Base-by-base conservation (phyloP, 345 rosid genomes). In the Cochlearia excelsa region DNA sequence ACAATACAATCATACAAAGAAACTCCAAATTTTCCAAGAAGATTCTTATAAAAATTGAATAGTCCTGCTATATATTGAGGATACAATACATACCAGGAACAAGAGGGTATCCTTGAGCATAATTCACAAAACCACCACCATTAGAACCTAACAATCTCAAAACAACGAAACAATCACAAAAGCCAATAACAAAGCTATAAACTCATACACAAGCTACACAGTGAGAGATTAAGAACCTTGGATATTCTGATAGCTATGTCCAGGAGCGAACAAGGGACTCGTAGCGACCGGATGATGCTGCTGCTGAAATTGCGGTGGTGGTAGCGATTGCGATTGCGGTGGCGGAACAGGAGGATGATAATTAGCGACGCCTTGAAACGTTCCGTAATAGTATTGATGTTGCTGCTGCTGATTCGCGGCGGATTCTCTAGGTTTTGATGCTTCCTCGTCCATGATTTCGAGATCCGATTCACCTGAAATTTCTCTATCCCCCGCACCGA, bases 321-420 rank as follows among this genome's bases (percentile, higher is more conserved):
- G 61, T 6, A 83, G 73, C 33, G 61, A 79, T 16, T 16, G 23
- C 5, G 80, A 79, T 45, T 74, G 82, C 27, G 70, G 79, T 62
- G 66, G 76, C 0, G 80, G 73, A 51, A 71, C 58, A 1, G 84
- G 81, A 67, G 78, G 78, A 29, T 75, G 75, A 69, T 79, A 82
- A 49, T 90, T 90, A 26, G 88, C 86, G 1, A 83, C 97, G 64
- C 97, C 95, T 69, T 87, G 97, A 65, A 90, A 90, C 51, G 97
- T 85, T 5, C 97, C 97, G 74, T 90, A 84, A 50, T 75, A 74
- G 51, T 69, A 69, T 56, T 65, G 80, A 47, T 16, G 23, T 16
- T 6, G 37, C 37, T 30, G 65, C 39, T 56, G 60, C 63, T 70
- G 67, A 61, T 67, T 60, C 26, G 65, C 2, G 38, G 40, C 61